Conservation (phyloP, 1,284 basidiomycete species). For the Meripilus lineatus region DNA sequence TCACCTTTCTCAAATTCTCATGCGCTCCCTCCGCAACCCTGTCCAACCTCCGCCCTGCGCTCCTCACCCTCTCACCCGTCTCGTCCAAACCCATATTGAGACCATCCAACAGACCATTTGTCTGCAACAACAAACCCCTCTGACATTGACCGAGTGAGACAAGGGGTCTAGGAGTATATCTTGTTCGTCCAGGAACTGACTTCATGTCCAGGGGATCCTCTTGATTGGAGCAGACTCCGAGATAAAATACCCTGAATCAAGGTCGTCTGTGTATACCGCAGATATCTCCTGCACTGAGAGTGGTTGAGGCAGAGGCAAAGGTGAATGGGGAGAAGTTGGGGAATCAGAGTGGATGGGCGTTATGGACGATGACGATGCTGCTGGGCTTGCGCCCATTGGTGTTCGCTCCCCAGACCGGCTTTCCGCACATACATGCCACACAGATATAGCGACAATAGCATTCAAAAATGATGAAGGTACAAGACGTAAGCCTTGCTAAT, state of each 20-base stretch:
- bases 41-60: conserved; percentile 66
- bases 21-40: conserved; percentile 68
- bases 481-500: not conserved
- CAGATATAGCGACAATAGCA: not conserved
- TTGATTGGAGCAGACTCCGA: no score
- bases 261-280: conserved; percentile 70
- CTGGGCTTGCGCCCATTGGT: conserved; percentile 8
- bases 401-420: conserved; percentile 19
- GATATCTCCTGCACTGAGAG: no score
- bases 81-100: conserved; percentile 73
- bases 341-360: conserved; percentile 8
- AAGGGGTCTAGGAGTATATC: conserved; percentile 73
- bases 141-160: conserved; percentile 72
- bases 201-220: conserved; percentile 58
- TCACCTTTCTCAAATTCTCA: conserved; percentile 77
- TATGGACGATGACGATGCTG: conserved; percentile 18
- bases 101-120: conserved; percentile 72
- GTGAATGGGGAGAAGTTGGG: conserved; percentile 12
- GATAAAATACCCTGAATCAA: conserved; percentile 43
- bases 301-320: conserved; percentile 8
- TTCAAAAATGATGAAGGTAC: not conserved
- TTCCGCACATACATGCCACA: no score
- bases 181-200: conserved; percentile 76
- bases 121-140: conserved; percentile 75
- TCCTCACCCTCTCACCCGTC: conserved; percentile 53